Evolutionary conservation across 2,329 filamentous ascomycete species (phyloP), one percentile per base, ranked within the genome.

Genomic region (Fusarium pilosicola): DNA sequence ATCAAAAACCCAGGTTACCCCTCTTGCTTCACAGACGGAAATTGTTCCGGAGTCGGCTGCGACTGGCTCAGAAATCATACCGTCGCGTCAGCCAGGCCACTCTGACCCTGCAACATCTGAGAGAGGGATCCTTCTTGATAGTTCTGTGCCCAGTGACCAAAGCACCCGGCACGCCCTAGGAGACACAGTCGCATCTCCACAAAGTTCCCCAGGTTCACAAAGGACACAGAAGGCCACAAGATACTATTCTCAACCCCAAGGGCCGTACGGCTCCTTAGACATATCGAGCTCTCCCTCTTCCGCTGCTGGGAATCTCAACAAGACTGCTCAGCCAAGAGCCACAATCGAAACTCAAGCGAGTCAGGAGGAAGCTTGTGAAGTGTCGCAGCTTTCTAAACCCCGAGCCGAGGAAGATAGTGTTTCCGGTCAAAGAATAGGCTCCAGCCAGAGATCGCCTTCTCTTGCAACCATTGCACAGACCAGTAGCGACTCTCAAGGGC

Each of bases 71-170:
- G 68, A 75, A 24, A 39, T 28, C 34, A 78, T 80, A 62, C 75
- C 78, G 11, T 81, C 80, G 38, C 79, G 61, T 49, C 80, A 81
- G 60, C 77, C 72, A 41, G 62, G 72, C 24, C 73, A 65, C 24
- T 34, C 60, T 46, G 68, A 36, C 32, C n/a, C 28, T 36, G 41
- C 30, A 32, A 45, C 38, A 34, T n/a, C 28, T 13, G 61, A 34
- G 18, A 70, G 61, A 9, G 54, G 58, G 20, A 49, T 61, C 22
- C 28, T 38, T 24, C 68, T 68, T 42, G 54, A 51, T 11, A 51
- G 44, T 49, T 44, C 24, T n/a, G 22, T 59, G 18, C 49, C 49
- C 39, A 61, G 58, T 34, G 56, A 62, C 24, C 51, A 49, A 22
- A 41, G 24, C n/a, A 30, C 28, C 22, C 51, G 20, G 15, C 52